Evolutionary conservation across 306 rosid species (phyloP).

Genomic region (Vigna trinervia): DNA sequence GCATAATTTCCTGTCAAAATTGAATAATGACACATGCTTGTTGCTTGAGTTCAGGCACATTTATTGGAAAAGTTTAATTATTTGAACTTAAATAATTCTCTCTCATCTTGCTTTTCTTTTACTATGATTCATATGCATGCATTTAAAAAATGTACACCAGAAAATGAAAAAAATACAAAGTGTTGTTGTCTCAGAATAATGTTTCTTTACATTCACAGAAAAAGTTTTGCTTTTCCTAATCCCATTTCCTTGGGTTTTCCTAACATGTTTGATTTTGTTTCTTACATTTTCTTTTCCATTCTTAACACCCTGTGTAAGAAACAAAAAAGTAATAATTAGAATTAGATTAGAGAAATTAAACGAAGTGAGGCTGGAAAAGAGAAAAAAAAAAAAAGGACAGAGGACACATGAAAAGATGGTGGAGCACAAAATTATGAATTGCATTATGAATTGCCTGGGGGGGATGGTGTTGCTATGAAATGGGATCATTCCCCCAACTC

Average conservation of each 20-base stretch:
- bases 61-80: slow-evolving; percentile 1
- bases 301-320: no score
- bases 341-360: slow-evolving; percentile 13
- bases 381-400: background rate
- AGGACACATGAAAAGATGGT: slow-evolving; percentile 3
- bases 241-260: background rate
- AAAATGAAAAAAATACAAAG: background rate
- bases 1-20: background rate
- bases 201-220: background rate
- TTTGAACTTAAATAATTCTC: background rate
- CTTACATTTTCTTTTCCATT: background rate
- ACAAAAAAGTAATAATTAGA: background rate
- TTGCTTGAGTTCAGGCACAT: slow-evolving; percentile 8
- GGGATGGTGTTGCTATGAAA: slow-evolving; percentile 15
- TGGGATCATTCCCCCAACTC: slow-evolving; percentile 2
- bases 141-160: background rate
- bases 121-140: background rate
- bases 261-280: background rate
- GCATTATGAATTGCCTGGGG: slow-evolving; percentile 42
- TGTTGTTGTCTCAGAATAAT: background rate
- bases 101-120: background rate
- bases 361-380: background rate
- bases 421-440: slow-evolving; percentile 30
- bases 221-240: background rate
- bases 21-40: background rate